These are phyloP conservation scores for Dactylellina haptotyla DNA, from an alignment of 2,329 filamentous ascomycete species.

Conservation along the genomic window DNA sequence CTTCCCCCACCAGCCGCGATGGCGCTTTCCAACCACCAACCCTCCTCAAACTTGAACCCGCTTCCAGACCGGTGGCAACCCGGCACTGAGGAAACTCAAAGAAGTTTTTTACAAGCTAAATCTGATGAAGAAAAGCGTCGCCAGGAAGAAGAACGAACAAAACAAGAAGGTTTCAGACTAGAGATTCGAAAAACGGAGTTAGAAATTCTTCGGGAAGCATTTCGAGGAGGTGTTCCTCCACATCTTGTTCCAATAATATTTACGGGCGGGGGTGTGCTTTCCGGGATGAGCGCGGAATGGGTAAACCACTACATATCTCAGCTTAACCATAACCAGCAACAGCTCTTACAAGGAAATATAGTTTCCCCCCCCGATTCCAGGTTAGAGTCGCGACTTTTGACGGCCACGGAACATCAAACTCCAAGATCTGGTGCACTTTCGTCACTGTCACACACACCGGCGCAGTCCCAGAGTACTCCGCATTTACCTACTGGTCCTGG, in stretches of 20 bases:
- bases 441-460: constrained; percentile 62
- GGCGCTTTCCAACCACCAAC: constrained; percentile 61
- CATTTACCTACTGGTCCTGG: constrained; percentile 41
- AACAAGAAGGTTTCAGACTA: constrained; percentile 65
- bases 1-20: constrained; percentile 67
- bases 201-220: constrained; percentile 66
- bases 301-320: constrained; percentile 66
- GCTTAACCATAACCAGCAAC: constrained; percentile 63
- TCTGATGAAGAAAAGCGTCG: constrained; percentile 67
- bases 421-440: constrained; percentile 58
- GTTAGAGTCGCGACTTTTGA: constrained; percentile 37
- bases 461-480: constrained; percentile 59
- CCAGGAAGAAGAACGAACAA: constrained; percentile 68
- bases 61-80: constrained; percentile 63
- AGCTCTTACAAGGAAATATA: constrained; percentile 60
- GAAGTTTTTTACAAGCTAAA: constrained; percentile 66
- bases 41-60: constrained; percentile 56
- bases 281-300: constrained; percentile 65
- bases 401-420: constrained; percentile 56
- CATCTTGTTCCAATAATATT: constrained; percentile 68
- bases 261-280: constrained; percentile 65
- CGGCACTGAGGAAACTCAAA: constrained; percentile 66
- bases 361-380: constrained; percentile 49
- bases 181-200: constrained; percentile 68
- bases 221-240: constrained; percentile 66